phyloP scores from a whole-genome alignment of 2,329 filamentous ascomycete genomes.

The Sporothrix brunneoviolacea region DNA sequence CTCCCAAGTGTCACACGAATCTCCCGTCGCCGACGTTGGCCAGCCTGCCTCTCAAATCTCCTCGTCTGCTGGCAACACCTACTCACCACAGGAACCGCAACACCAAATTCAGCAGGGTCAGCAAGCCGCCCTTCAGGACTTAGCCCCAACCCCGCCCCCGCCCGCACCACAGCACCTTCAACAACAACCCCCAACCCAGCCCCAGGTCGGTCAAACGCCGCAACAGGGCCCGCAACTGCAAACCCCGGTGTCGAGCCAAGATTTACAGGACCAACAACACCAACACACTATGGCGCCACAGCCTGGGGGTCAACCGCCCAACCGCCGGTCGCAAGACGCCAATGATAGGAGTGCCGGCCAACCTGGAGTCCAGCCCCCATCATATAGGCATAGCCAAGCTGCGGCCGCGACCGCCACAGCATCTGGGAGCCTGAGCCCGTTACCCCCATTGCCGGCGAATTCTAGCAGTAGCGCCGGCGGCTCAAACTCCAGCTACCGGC shows the following conservation, averaged over 20 bases:
- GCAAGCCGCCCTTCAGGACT: constrained; percentile 17
- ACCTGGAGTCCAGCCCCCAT: constrained; percentile 37
- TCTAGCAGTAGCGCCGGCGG: constrained; percentile 24
- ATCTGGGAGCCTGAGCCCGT: constrained; percentile 30
- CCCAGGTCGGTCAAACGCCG: constrained; percentile 27
- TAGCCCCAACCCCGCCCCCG: constrained; percentile 16
- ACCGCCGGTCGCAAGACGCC: constrained; percentile 43
- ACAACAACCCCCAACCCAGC: constrained; percentile 27
- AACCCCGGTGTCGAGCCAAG: background rate
- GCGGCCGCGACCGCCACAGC: constrained; percentile 16
- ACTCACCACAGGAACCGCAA: constrained; percentile 30
- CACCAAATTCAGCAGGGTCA: constrained; percentile 4
- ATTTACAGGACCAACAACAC: constrained; percentile 1
- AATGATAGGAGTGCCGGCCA: constrained; percentile 34
- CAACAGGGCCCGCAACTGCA: constrained; percentile 24
- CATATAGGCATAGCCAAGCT: constrained; percentile 46
- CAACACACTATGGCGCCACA: constrained; percentile 38
- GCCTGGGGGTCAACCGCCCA: constrained; percentile 36
- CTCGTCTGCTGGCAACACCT: constrained; percentile 25
- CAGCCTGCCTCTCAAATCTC: constrained; percentile 37
- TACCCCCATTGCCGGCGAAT: constrained; percentile 28
- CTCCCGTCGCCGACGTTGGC: constrained; percentile 46
- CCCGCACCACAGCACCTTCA: constrained; percentile 4
- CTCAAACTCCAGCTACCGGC: constrained; percentile 30
- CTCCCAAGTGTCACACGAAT: constrained; percentile 58